A percentile compares a stretch with the other conserved stretches of the same genome.
phyloP scores from a whole-genome alignment of 805 yeast species.

The Kazachstania kunashirensis region DNA sequence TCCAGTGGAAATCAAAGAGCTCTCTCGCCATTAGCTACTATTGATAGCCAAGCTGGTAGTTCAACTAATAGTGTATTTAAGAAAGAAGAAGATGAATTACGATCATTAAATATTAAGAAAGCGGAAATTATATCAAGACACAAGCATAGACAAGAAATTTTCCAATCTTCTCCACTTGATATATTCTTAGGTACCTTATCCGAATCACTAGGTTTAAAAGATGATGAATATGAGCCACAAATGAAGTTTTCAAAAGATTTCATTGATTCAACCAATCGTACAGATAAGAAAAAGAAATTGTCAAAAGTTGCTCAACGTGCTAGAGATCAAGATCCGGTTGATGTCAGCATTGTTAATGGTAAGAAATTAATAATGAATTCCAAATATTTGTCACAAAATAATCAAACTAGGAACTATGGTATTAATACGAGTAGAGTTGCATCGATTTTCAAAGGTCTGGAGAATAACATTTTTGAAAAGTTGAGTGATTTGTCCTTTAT shows the following conservation, averaged over 20 bases:
- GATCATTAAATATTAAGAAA: slow-evolving; percentile 22
- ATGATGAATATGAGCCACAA: slow-evolving; percentile 20
- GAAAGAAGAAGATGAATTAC: slow-evolving; percentile 26
- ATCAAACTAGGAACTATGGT: slow-evolving; percentile 4
- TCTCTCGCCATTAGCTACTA: slow-evolving; percentile 14
- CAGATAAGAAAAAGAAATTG: slow-evolving; percentile 25
- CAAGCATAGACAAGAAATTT: slow-evolving; percentile 29
- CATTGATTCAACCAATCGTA: slow-evolving; percentile 25
- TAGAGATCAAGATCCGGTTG: slow-evolving; percentile 26
- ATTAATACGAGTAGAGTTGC: slow-evolving; percentile 18
- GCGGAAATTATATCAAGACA: slow-evolving; percentile 27
- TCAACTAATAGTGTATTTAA: slow-evolving; percentile 15
- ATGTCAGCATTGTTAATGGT: slow-evolving; percentile 13
- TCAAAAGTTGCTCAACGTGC: slow-evolving; percentile 25
- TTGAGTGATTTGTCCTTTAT: slow-evolving; percentile 10
- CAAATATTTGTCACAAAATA: slow-evolving; percentile 10
- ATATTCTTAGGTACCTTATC: slow-evolving; percentile 26
- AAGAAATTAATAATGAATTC: slow-evolving; percentile 25
- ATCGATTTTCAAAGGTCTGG: slow-evolving; percentile 16
- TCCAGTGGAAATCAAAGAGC: slow-evolving; percentile 8
- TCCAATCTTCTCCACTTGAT: slow-evolving; percentile 24
- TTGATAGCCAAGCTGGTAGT: slow-evolving; percentile 1
- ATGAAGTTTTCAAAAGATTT: slow-evolving; percentile 15
- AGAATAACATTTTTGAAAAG: slow-evolving; percentile 10
- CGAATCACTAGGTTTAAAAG: slow-evolving; percentile 26